Evolutionary conservation across 768 basidiomycete species (phyloP).

Genomic region (Phanerochaete carnosa): DNA sequence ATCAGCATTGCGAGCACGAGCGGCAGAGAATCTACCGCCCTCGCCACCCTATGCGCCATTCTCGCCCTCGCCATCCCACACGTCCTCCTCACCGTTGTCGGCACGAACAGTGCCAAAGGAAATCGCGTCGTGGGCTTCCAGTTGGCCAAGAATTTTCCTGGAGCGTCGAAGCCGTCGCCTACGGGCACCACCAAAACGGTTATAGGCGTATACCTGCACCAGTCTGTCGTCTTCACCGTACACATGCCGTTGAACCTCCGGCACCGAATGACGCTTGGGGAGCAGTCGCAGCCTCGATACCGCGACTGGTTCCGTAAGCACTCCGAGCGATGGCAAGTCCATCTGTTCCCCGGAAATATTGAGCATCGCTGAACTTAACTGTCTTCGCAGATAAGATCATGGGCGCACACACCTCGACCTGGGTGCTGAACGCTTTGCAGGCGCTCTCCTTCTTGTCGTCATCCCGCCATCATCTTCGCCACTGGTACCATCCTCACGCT

Average conservation of each 20-base stretch:
- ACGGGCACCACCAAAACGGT: constrained; percentile 23
- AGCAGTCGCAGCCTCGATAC: neutral
- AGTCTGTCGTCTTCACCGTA: constrained; percentile 11
- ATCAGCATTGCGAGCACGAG: constrained; percentile 1
- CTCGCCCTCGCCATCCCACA: too few species aligned
- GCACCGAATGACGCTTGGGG: neutral
- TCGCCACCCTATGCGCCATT: neutral
- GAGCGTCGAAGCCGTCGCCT: constrained; percentile 18
- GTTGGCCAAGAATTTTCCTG: constrained; percentile 21
- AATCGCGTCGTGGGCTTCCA: constrained; percentile 17
- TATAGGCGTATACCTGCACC: constrained; percentile 9
- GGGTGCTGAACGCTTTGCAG: constrained; percentile 74
- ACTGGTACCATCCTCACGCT: constrained; percentile 72
- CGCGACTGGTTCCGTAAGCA: neutral
- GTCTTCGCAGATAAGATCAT: constrained; percentile 34
- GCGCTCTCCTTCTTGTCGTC: constrained; percentile 71
- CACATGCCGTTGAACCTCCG: constrained; percentile 5
- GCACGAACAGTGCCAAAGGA: constrained; percentile 13
- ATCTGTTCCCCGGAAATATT: neutral
- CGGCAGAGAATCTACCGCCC: constrained; percentile 7
- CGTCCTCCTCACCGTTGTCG: too few species aligned
- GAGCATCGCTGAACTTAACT: neutral
- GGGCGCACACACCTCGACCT: constrained; percentile 62
- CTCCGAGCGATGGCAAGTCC: constrained; percentile 8
- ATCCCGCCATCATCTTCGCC: constrained; percentile 77